Base-by-base conservation (phyloP, 1,139 yeast species). In the Blastobotrys persicus region DNA sequence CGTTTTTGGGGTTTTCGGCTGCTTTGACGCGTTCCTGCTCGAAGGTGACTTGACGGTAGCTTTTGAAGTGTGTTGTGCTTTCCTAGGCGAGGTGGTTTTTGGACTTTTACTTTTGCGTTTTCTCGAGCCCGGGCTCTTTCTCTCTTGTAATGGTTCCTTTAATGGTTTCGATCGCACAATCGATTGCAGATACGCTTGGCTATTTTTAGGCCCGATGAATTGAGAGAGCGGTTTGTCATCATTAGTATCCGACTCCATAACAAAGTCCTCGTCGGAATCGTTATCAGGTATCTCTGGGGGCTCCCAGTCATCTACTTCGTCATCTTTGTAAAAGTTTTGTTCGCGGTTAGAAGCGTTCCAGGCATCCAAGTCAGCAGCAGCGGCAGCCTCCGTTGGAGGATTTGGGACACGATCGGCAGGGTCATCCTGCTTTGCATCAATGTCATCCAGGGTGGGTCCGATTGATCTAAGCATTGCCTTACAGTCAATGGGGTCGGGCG, bases 241-340 rank as follows among this genome's bases (percentile, higher is more conserved):
- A 9, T 23, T 23, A 9, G 5, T 9, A 4, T 42, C 44, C 4
- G 44, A 42, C 4, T 37, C 41, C 19, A 16, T 16, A 16, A 37
- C 43, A 37, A 31, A 19, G 44, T 45, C 19, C 23, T 26, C 42
- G 20, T 28, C 31, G 16, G 48, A 37, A 9, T 44, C 38, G 23
- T 45, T 34, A 40, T 31, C 42, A 11, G 38, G 23, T 14, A 23
- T 5, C 11, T 31, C 28, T 28, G 38, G 44, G 2, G 54, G 54
- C 14, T 44, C 45, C 54, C 57, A 51, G 44, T 50, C 53, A 31
- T 52, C 56, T n/a, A 54, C 34, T 14, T 54, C 57, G 3, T 49
- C 53, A 33, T 54, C 57, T 4, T 41, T 48, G 39, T 44, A 54
- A 16, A 38, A 52, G 37, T 37, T 37, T 2, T 31, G 37, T 16